Evolutionary conservation across 352 stramenopile genomes (phyloP), one percentile per base, ranked within the genome.

Genomic region (Blastocystis sp.): DNA sequence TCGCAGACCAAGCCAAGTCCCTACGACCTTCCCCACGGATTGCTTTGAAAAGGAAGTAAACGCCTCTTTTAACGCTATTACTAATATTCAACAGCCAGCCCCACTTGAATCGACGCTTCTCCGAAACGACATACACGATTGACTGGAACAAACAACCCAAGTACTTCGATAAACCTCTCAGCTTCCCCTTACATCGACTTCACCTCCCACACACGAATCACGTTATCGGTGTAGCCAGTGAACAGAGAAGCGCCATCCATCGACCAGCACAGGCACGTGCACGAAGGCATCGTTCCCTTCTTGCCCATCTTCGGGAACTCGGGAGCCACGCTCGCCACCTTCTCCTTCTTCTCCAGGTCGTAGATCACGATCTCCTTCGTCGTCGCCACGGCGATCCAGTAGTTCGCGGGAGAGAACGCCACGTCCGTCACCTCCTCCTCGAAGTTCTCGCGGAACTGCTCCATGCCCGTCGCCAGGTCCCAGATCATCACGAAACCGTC

Each of bases 211-310:
- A 91, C 96, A 91, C 97, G 96, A 89, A 99, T 97, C 80, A 96
- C 92, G 91, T 97, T 96, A 91, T 99, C 97, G 66, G 97, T 98
- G 94, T 98, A 99, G 89, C 97, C 97, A 90, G 95, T 96, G 92
- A 98, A 99, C 28, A 34, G 28, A 34, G 28, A 34, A 34, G 28
- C 28, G 28, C 28, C 28, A 34, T 34, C 28, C 28, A 34, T 34
- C 28, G 28, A 34, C 28, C 28, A 34, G 28, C 28, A 34, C 28
- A 34, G 28, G 28, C 28, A 34, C 28, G 28, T 34, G 28, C 28
- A 34, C 28, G 28, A 34, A 34, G 28, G 28, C 28, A 34, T 34
- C 28, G 28, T 34, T 34, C 28, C 28, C 28, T 34, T 34, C 28
- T 34, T 34, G 28, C 28, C 28, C 28, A 34, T 34, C 28, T 34